Conservation (phyloP, 768 basidiomycete genomes). For the Antrodiella citrinella region DNA sequence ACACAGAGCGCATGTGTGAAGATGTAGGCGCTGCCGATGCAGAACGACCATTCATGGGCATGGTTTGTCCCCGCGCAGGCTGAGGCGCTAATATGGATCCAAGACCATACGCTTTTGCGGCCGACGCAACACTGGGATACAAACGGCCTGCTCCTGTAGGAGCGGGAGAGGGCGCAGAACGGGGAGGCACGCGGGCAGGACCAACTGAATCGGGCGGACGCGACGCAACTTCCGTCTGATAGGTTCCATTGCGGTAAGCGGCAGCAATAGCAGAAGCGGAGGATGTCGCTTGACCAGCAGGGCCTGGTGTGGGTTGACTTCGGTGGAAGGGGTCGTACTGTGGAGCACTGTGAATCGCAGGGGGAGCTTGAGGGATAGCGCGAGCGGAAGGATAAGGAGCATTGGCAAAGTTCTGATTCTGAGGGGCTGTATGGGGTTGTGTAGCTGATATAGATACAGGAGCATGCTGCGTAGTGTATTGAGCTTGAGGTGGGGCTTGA, state of each 20-base stretch:
- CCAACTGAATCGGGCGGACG: conserved; percentile 8
- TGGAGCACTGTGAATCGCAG: background rate
- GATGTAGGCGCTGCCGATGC: conserved; percentile 1
- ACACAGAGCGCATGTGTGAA: conserved; percentile 15
- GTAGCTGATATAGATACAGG: background rate
- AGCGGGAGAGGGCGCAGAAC: conserved; percentile 18
- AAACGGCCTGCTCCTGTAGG: conserved; percentile 12
- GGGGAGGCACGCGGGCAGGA: conserved; percentile 14
- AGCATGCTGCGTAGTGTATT: background rate
- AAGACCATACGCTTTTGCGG: conserved; percentile 9
- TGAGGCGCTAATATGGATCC: conserved; percentile 7
- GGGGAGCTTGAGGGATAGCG: background rate
- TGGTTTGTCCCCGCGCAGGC: conserved; percentile 14
- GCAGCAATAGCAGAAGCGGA: conserved; percentile 12
- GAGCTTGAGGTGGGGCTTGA: background rate
- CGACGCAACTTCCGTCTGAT: conserved; percentile 1
- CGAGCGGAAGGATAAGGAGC: background rate
- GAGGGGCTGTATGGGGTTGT: background rate
- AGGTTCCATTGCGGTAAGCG: conserved; percentile 10
- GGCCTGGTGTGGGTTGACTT: background rate
- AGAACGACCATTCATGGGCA: background rate
- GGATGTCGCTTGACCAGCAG: conserved; percentile 3
- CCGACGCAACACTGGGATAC: conserved; percentile 10
- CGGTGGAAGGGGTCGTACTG: background rate
- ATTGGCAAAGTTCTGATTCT: background rate